phyloP scores from a whole-genome alignment of 116 monocot species.

The Dioscorea cayenensis region DNA sequence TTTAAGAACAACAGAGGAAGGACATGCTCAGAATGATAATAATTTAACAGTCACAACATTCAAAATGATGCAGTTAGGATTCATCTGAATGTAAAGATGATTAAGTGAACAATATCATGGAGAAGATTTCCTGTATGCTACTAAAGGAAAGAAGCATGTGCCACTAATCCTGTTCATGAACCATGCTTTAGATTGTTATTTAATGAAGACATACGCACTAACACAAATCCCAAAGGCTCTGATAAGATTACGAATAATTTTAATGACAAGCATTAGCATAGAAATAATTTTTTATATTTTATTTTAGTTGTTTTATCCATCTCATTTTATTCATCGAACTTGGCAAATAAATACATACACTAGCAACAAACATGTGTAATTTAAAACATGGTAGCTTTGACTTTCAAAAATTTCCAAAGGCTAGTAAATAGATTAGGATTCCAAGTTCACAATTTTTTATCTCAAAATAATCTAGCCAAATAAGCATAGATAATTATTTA shows the following conservation, averaged over 20 bases:
- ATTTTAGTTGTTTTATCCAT: too few relatives aligned
- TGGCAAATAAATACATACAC: too few relatives aligned
- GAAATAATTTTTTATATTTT: too few relatives aligned
- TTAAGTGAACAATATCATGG: constrained; percentile 40
- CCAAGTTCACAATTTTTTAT: too few relatives aligned
- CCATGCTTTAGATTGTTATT: neutral
- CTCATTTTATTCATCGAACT: too few relatives aligned
- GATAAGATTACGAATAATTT: neutral
- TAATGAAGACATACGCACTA: neutral
- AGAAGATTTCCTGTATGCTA: constrained; percentile 32
- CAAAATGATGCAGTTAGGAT: constrained; percentile 6
- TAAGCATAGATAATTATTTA: too few relatives aligned
- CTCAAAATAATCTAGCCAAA: too few relatives aligned
- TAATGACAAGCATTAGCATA: neutral
- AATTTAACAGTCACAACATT: neutral
- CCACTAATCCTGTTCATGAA: constrained; percentile 7
- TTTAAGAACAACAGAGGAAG: neutral
- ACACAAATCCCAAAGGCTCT: neutral
- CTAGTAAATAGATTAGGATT: too few relatives aligned
- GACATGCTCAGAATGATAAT: neutral
- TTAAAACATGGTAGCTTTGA: too few relatives aligned
- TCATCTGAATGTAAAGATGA: constrained; percentile 28
- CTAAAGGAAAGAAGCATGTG: constrained; percentile 31
- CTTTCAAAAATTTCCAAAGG: too few relatives aligned
- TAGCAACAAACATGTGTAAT: too few relatives aligned